phyloP scores from a whole-genome alignment of 75 land plant genomes.

The Pinus taeda region DNA sequence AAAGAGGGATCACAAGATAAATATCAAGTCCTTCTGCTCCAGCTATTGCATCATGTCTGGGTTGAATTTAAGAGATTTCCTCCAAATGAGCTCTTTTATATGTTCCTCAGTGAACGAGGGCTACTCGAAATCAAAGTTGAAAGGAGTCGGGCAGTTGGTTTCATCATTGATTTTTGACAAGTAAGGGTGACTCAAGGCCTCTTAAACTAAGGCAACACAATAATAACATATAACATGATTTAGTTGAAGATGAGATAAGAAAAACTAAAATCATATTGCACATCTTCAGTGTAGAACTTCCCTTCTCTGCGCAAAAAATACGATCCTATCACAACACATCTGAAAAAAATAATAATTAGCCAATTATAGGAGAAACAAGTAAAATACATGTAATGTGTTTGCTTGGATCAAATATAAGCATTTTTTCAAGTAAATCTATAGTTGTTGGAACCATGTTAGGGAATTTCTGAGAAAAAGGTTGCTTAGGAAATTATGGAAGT shows the following conservation, averaged over 20 bases:
- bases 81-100: slow-evolving; percentile 87
- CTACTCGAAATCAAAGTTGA: slow-evolving; percentile 85
- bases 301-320: slow-evolving; percentile 49
- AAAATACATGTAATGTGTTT: slow-evolving; percentile 70
- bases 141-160: slow-evolving; percentile 66
- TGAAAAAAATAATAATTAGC: background rate
- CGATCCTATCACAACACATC: slow-evolving; percentile 33
- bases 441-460: slow-evolving; percentile 57
- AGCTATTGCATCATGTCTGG: slow-evolving; percentile 25
- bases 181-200: slow-evolving; percentile 83
- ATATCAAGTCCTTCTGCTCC: too few species aligned
- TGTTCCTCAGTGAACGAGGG: slow-evolving; percentile 82
- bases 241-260: background rate
- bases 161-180: slow-evolving; percentile 82
- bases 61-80: slow-evolving; percentile 64
- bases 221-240: background rate
- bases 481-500: slow-evolving; percentile 70
- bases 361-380: background rate
- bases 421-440: slow-evolving; percentile 81
- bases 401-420: slow-evolving; percentile 91
- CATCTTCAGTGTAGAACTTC: background rate
- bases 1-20: too few species aligned
- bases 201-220: slow-evolving; percentile 50
- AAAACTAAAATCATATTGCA: background rate
- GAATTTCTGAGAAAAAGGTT: slow-evolving; percentile 53